Evolutionary conservation across 2,329 filamentous ascomycete genomes (phyloP), one percentile per base, ranked within the genome.

Genomic region (Lomentospora prolificans): DNA sequence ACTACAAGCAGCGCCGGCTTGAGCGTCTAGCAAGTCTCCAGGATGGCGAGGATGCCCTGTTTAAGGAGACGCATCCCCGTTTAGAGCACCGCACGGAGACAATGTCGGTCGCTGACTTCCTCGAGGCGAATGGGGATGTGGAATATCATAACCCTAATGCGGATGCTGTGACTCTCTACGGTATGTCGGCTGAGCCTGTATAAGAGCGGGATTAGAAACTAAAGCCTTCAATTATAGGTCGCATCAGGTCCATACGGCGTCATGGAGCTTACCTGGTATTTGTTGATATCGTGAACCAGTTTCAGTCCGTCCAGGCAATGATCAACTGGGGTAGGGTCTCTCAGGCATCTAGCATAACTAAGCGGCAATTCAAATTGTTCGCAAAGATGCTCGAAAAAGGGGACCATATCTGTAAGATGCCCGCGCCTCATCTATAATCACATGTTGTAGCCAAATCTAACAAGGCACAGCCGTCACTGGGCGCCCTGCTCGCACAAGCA

Each of bases 191-290:
- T 4, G 10, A 33, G 10, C 14, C 24, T 39, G 30, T 8, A 17
- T 12, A 31, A 12, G 5, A 9, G 17, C 12, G 46, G 24, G 17
- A 50, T 17, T 22, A 46, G n/a, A n/a, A n/a, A n/a, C n/a, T n/a
- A n/a, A n/a, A n/a, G 14, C 46, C 46, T 50, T 22, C 17, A 5
- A n/a, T 31, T 58, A 57, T 58, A 85, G 89, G 90, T 69, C 89
- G 90, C 66, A 78, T 96, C 60, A 77, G 79, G 64, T 84, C 84
- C 50, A 80, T 87, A 65, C 87, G 89, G 59, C 75, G 81, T 51
- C 79, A 83, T 55, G 85, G 91, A 61, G 85, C 82, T 62, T 89
- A 87, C 70, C 82, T 99, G 62, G 76, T 90, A 60, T 99, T 99
- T 69, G 69, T 96, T 61, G 87, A 94, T 70, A 73, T 97, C 52